Percentiles rank a stretch among this genome's conserved stretches.
Evolutionary conservation across 768 basidiomycete species (phyloP).

Genomic region (Auriscalpium microsporum): DNA sequence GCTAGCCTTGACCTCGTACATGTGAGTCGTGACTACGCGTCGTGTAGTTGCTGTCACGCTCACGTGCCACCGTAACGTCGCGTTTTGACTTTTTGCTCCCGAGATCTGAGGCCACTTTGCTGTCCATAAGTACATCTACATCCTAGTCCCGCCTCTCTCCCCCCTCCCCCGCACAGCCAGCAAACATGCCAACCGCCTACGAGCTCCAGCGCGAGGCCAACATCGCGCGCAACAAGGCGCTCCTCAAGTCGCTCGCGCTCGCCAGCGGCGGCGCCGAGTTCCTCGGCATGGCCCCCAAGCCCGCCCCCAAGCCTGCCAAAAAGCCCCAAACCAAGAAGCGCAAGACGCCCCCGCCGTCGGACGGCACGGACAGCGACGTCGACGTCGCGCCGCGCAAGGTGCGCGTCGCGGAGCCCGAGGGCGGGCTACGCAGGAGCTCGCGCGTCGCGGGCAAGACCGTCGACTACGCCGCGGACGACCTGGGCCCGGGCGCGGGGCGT

Average conservation of each 20-base stretch:
- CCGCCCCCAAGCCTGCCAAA: not conserved
- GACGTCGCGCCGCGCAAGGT: not conserved
- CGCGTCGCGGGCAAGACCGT: constrained; percentile 52
- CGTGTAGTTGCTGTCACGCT: not conserved
- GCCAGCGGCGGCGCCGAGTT: not conserved
- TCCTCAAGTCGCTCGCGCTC: not conserved
- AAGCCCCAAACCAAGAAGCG: not conserved
- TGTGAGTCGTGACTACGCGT: too few relatives aligned
- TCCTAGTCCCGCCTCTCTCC: not conserved
- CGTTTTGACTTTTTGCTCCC: not conserved
- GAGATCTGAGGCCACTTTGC: not conserved
- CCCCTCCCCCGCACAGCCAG: not conserved
- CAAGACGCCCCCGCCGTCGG: not conserved
- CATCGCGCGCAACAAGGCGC: constrained; percentile 1
- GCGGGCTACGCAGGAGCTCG: constrained; percentile 52
- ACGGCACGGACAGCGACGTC: not conserved
- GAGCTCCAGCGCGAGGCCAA: constrained; percentile 4
- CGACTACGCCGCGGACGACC: constrained; percentile 40
- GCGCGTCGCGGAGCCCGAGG: not conserved
- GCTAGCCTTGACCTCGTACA: too few relatives aligned
- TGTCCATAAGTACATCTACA: not conserved
- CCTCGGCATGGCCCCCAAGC: not conserved
- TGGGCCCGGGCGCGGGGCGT: not conserved
- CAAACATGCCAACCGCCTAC: constrained; percentile 11
- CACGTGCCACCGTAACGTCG: constrained; percentile 6